phyloP scores from a whole-genome alignment of 495 filamentous ascomycete genomes.

The Aspergillus bertholletiae region DNA sequence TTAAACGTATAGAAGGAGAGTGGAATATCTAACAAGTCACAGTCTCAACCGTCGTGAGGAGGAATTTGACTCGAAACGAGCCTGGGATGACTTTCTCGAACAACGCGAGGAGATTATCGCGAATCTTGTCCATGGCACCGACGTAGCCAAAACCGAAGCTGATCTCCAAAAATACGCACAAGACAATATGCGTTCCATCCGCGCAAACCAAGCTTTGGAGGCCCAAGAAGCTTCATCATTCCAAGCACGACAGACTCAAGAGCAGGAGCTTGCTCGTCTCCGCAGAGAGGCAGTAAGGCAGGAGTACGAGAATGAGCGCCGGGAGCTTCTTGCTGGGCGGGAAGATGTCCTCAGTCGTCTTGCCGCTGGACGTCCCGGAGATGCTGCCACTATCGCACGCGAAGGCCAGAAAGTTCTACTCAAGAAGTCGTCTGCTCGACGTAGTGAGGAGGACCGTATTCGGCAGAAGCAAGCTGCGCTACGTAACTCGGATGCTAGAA shows the following conservation, averaged over 20 bases:
- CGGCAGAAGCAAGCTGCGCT: slow-evolving; percentile 44
- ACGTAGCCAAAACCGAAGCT: slow-evolving; percentile 66
- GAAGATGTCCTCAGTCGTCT: slow-evolving; percentile 55
- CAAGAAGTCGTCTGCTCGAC: slow-evolving; percentile 59
- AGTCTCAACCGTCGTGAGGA: slow-evolving; percentile 84
- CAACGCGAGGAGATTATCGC: slow-evolving; percentile 87
- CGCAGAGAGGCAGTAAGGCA: slow-evolving; percentile 52
- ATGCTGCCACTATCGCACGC: slow-evolving; percentile 48
- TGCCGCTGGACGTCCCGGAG: slow-evolving; percentile 42
- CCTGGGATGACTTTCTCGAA: slow-evolving; percentile 93
- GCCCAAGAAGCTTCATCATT: slow-evolving; percentile 51
- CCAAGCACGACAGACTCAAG: slow-evolving; percentile 59
- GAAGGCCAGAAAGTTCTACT: slow-evolving; percentile 62
- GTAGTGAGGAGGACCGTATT: slow-evolving; percentile 47
- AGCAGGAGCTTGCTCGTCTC: slow-evolving; percentile 61
- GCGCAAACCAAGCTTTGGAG: slow-evolving; percentile 51
- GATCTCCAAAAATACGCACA: slow-evolving; percentile 64
- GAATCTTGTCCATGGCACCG: slow-evolving; percentile 72
- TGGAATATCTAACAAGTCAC: background rate
- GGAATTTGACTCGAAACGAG: slow-evolving; percentile 77
- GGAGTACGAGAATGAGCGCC: slow-evolving; percentile 62
- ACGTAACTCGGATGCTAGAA: slow-evolving; percentile 33
- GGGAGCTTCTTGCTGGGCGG: slow-evolving; percentile 56
- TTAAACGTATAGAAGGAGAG: background rate
- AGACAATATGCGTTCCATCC: slow-evolving; percentile 60